Conservation (phyloP, 2,329 filamentous ascomycete species). For the Claviceps maximensis region DNA sequence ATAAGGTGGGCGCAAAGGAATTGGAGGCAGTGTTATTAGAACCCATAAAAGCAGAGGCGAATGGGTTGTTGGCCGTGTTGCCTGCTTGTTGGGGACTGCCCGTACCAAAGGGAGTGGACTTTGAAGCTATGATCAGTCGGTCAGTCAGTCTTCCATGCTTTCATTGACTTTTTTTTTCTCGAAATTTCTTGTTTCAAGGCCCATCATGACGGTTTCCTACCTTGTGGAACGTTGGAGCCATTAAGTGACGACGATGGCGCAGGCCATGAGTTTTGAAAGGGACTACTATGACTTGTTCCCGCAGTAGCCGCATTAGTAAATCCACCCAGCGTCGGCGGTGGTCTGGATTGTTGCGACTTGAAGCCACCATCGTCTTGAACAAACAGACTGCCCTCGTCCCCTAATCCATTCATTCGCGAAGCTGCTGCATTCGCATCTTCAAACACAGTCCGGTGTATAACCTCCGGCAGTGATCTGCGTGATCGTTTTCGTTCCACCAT, state of each 20-base stretch:
- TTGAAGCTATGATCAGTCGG: conserved; percentile 1
- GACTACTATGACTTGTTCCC: not conserved
- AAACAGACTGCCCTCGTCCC: conserved; percentile 17
- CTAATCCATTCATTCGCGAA: conserved; percentile 5
- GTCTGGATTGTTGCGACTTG: not conserved
- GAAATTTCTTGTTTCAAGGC: not conserved
- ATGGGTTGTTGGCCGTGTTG: conserved; percentile 1
- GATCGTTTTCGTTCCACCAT: conserved; percentile 50
- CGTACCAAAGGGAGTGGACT: conserved; percentile 2
- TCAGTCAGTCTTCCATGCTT: not conserved
- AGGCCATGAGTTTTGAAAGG: not conserved
- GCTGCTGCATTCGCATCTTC: conserved; percentile 14
- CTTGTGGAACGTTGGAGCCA: not conserved
- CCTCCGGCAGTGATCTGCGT: conserved; percentile 33
- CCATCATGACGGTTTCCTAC: not conserved
- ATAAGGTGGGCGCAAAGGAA: not conserved
- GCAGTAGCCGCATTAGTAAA: not conserved
- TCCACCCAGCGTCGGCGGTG: not conserved
- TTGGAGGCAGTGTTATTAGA: not conserved
- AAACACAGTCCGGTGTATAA: conserved; percentile 43
- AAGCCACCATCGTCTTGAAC: conserved; percentile 9
- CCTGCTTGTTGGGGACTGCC: not conserved
- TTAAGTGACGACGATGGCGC: not conserved
- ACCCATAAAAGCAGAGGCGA: conserved; percentile 2
- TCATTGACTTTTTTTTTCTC: not conserved